Percentiles rank a stretch among this genome's conserved stretches.
phyloP scores from a whole-genome alignment of 2,329 filamentous ascomycete genomes.

The Ophiostoma montium region DNA sequence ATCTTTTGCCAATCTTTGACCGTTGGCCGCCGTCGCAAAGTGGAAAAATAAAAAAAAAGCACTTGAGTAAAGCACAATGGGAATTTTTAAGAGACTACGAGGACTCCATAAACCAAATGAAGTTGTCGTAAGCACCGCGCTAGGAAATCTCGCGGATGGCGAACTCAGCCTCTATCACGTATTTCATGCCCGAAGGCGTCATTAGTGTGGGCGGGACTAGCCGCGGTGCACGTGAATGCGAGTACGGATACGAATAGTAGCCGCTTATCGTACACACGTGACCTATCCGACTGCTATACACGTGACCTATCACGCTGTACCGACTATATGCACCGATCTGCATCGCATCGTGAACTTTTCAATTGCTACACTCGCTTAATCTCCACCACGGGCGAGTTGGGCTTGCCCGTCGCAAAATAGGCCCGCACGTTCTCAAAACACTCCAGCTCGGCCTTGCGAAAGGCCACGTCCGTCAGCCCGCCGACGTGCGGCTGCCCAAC shows the following conservation, averaged over 20 bases:
- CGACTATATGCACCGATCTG: too few relatives aligned
- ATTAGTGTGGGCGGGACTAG: not conserved
- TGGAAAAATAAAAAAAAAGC: not conserved
- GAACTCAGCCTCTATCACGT: not conserved
- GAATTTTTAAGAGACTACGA: too few relatives aligned
- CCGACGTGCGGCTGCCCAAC: constrained; percentile 55
- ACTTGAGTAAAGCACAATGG: too few relatives aligned
- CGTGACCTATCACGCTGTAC: too few relatives aligned
- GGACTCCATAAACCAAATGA: too few relatives aligned
- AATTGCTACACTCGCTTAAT: not conserved
- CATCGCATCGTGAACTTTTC: too few relatives aligned
- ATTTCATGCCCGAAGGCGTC: not conserved
- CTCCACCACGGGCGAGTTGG: constrained; percentile 8
- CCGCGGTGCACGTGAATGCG: not conserved
- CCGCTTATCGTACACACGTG: too few relatives aligned
- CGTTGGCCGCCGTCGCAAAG: not conserved
- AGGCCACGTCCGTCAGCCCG: constrained; percentile 43
- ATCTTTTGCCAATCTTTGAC: too few relatives aligned
- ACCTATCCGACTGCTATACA: too few relatives aligned
- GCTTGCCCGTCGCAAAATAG: constrained; percentile 4
- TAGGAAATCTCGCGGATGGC: not conserved
- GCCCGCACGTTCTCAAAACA: constrained; percentile 5
- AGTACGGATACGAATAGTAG: too few relatives aligned
- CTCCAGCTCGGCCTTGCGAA: constrained; percentile 5
- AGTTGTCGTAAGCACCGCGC: too few relatives aligned